Evolutionary conservation across 805 yeast genomes (phyloP).

Genomic region (Pichia sporocuriosa): DNA sequence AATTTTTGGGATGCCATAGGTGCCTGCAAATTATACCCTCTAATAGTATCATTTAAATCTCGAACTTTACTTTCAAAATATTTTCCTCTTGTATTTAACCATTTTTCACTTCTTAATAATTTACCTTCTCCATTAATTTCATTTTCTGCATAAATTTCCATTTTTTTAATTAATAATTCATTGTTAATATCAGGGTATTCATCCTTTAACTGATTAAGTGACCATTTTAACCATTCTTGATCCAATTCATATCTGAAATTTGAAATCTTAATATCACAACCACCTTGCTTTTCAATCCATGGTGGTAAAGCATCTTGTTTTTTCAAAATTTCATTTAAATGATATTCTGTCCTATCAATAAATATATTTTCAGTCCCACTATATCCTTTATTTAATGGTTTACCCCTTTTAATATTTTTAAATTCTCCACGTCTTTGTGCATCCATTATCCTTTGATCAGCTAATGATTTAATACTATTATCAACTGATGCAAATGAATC

Average conservation of each 20-base stretch:
- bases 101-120: slow-evolving; percentile 22
- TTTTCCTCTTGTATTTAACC: slow-evolving; percentile 32
- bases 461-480: slow-evolving; percentile 56
- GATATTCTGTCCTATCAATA: slow-evolving; percentile 65
- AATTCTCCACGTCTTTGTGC: slow-evolving; percentile 69
- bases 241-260: slow-evolving; percentile 42
- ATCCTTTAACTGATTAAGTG: slow-evolving; percentile 27
- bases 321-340: slow-evolving; percentile 67
- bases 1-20: slow-evolving; percentile 53
- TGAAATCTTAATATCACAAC: slow-evolving; percentile 42
- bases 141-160: slow-evolving; percentile 17
- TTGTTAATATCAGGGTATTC: slow-evolving; percentile 16
- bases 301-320: slow-evolving; percentile 80
- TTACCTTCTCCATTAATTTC: slow-evolving; percentile 13
- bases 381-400: slow-evolving; percentile 38
- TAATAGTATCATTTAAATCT: slow-evolving; percentile 40
- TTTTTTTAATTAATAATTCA: slow-evolving; percentile 15
- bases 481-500: slow-evolving; percentile 37
- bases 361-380: slow-evolving; percentile 42
- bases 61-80: slow-evolving; percentile 32
- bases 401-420: slow-evolving; percentile 55
- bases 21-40: slow-evolving; percentile 60
- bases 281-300: slow-evolving; percentile 78
- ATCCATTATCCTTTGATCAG: slow-evolving; percentile 70
- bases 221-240: slow-evolving; percentile 32